phyloP scores from a whole-genome alignment of 2,329 filamentous ascomycete genomes.

The Elsinoe necatrix region DNA sequence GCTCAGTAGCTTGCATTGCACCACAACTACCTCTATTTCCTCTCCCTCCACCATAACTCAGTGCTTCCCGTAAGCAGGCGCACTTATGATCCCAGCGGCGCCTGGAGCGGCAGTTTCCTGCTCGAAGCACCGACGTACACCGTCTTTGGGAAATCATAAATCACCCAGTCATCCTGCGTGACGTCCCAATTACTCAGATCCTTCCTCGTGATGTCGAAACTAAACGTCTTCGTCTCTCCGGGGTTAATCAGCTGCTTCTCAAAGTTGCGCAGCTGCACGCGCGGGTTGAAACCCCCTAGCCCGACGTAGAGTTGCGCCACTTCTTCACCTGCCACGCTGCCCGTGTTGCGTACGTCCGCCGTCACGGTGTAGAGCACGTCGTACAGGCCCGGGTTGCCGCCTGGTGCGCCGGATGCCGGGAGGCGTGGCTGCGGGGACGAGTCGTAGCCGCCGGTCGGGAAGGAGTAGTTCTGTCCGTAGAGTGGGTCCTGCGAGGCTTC shows the following conservation, averaged over 20 bases:
- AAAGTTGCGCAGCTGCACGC: slow-evolving; percentile 47
- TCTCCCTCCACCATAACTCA: not conserved
- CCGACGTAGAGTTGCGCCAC: slow-evolving; percentile 55
- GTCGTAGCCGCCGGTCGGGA: slow-evolving; percentile 50
- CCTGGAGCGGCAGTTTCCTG: slow-evolving; percentile 27
- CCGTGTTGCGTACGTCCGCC: slow-evolving; percentile 55
- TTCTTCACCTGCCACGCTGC: slow-evolving; percentile 43
- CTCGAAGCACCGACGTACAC: slow-evolving; percentile 32
- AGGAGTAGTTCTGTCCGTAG: slow-evolving; percentile 56
- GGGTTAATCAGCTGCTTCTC: slow-evolving; percentile 47
- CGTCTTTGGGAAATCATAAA: slow-evolving; percentile 25
- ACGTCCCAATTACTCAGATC: slow-evolving; percentile 60
- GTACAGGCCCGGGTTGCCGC: slow-evolving; percentile 55
- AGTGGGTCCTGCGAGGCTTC: slow-evolving; percentile 50
- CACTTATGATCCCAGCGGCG: slow-evolving; percentile 4
- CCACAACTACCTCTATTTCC: not conserved
- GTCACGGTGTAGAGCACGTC: slow-evolving; percentile 52
- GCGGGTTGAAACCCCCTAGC: slow-evolving; percentile 19
- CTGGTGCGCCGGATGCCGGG: slow-evolving; percentile 55
- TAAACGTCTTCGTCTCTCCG: slow-evolving; percentile 41
- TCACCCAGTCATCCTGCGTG: slow-evolving; percentile 49
- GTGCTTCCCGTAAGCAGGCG: not conserved
- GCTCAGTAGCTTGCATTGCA: too few relatives aligned
- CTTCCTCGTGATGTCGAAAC: slow-evolving; percentile 47
- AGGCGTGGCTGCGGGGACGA: slow-evolving; percentile 49